Base-by-base conservation (phyloP, 1,284 basidiomycete species). In the Leccinum griseonigrum region DNA sequence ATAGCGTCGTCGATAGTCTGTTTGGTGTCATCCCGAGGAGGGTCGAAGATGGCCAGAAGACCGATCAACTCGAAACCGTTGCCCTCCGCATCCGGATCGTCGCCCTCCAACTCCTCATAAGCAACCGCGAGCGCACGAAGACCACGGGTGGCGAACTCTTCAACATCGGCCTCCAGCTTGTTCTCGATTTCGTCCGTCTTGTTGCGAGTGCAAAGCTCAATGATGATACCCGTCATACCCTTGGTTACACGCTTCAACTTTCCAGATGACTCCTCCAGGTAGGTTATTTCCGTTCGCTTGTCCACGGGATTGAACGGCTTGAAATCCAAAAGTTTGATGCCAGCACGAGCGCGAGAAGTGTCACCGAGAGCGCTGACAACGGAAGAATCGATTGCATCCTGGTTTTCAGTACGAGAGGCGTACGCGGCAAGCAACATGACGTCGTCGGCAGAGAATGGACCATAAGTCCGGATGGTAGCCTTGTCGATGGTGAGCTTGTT, bases 301-400 rank as follows among this genome's bases (percentile, higher is more conserved):
- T 97, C 95, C 70, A 97, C 94, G 62, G 97, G 96, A 85, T 98
- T 97, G 87, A 98, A 98, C 22, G 97, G 95, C 84, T 97, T 98
- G 87, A 99, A 99, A 80, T 98, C 95, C 74, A 98, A 83, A 61
- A 98, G 87, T 77, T 93, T 95, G 82, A 98, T 97, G 58, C 95
- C 96, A 62, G 85, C 85, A 69, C 95, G 95, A 64, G 96, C 95
- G 66, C 85, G 84, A 51, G 77, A 55, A 6, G 86, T 72, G 75
- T 94, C 91, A 60, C 88, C 87, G 61, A 97, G 82, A 60, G 94
- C 90, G 63, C 84, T 80, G 60, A 96, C 91, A 67, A 97, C 92
- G 69, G 92, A 95, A 38, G 83, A 78, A 77, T 98, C 96, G 70
- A 98, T 98, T 63, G 96, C 95, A 73, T 98, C 97, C 84, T 96